These are phyloP conservation scores for Fusarium pseudocircinatum DNA, from an alignment of 2,329 filamentous ascomycete species.

Conservation along the genomic window DNA sequence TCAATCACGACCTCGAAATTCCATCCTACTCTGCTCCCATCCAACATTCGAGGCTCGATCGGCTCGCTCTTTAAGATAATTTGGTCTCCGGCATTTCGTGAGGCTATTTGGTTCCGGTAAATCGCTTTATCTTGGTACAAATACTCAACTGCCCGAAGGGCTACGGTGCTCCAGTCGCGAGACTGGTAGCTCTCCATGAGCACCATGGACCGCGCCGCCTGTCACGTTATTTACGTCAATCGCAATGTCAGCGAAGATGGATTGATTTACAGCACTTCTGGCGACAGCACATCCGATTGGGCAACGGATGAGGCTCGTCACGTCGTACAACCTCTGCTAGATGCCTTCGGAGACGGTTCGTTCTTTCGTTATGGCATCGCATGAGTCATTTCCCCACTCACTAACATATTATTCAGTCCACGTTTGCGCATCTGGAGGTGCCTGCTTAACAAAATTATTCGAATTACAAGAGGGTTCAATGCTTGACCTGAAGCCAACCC, in stretches of 20 bases:
- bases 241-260: constrained; percentile 61
- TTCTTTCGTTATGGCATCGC: constrained; percentile 16
- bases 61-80: constrained; percentile 5
- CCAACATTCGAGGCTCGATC: not conserved
- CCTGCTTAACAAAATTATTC: constrained; percentile 64
- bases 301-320: constrained; percentile 54
- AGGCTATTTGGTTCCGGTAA: constrained; percentile 13
- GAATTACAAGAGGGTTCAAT: constrained; percentile 63
- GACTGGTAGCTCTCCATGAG: constrained; percentile 67
- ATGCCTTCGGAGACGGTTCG: constrained; percentile 65
- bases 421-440: constrained; percentile 62
- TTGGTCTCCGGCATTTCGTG: constrained; percentile 31
- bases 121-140: constrained; percentile 33
- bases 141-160: constrained; percentile 50
- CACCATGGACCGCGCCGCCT: constrained; percentile 67
- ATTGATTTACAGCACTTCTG: constrained; percentile 48
- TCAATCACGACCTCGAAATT: constrained; percentile 2
- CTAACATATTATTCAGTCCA: constrained; percentile 56
- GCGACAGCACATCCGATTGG: constrained; percentile 43
- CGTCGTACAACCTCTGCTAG: constrained; percentile 60
- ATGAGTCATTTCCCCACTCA: constrained; percentile 4
- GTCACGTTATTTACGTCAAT: constrained; percentile 70
- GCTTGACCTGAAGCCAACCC: constrained; percentile 63
- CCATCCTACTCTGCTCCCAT: not conserved
- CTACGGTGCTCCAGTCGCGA: constrained; percentile 67